Evolutionary conservation across 2,329 filamentous ascomycete genomes (phyloP).

Genomic region (Talaromyces sp.): DNA sequence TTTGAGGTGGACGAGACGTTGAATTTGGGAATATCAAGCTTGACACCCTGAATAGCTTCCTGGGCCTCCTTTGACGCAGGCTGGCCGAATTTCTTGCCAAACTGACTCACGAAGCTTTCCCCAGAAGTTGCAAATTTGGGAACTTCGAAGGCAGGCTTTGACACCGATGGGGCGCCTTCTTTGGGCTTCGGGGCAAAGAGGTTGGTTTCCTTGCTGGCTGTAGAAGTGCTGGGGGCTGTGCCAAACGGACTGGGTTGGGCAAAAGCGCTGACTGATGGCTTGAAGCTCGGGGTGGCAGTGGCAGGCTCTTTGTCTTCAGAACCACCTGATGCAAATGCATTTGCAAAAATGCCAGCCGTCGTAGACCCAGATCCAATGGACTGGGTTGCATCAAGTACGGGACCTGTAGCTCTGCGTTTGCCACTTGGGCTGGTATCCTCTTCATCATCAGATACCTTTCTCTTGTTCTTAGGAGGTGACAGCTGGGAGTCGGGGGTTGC

Average conservation of each 20-base stretch:
- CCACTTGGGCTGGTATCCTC: slow-evolving; percentile 9
- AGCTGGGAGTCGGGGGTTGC: slow-evolving; percentile 1
- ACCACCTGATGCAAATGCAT: slow-evolving; percentile 17
- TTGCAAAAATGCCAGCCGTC: slow-evolving; percentile 28
- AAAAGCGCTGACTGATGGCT: background rate
- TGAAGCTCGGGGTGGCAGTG: slow-evolving; percentile 3
- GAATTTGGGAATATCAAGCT: slow-evolving; percentile 12
- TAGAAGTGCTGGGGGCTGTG: background rate
- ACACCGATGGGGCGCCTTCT: background rate
- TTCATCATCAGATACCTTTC: slow-evolving; percentile 18
- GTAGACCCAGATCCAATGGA: slow-evolving; percentile 14
- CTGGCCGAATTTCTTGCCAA: slow-evolving; percentile 9
- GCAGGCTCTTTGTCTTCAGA: slow-evolving; percentile 3
- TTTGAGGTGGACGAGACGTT: slow-evolving; percentile 1
- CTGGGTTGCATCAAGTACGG: background rate
- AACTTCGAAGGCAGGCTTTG: slow-evolving; percentile 10
- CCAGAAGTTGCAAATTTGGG: slow-evolving; percentile 11
- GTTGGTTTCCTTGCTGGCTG: background rate
- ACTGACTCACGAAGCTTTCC: slow-evolving; percentile 8
- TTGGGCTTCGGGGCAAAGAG: slow-evolving; percentile 3
- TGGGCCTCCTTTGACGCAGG: slow-evolving; percentile 3
- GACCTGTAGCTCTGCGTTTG: slow-evolving; percentile 16
- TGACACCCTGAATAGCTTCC: background rate
- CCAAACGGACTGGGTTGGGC: background rate
- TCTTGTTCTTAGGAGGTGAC: slow-evolving; percentile 11